Base-by-base conservation (phyloP, 2,329 filamentous ascomycete species). In the Aaosphaeria arxii region DNA sequence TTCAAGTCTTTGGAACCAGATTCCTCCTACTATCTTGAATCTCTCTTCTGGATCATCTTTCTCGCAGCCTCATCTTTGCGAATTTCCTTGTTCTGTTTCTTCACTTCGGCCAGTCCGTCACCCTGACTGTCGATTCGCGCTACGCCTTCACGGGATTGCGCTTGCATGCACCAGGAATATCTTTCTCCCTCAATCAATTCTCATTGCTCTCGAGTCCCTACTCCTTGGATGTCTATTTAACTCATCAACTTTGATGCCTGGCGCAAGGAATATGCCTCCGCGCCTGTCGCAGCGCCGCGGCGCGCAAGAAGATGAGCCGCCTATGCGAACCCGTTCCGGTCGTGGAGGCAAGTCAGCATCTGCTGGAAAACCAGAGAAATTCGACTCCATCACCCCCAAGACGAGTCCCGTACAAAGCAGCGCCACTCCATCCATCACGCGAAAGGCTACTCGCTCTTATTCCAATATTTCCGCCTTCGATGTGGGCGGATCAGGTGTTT, bases 401-500 rank as follows among this genome's bases (percentile, higher is more conserved):
- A 44, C 53, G 44, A 65, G 51, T 50, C 56, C 61, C 7, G 55
- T 53, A 40, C 60, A 58, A 45, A 48, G 57, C 49, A 66, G 44
- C 33, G 46, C 56, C 53, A 59, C 57, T 17, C 9, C 7, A 24
- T 57, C 52, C 13, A 38, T 62, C 33, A 59, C 63, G n/a, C 58
- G 63, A 32, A 70, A 69, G 40, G 60, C 63, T 1, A 70, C 68
- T 38, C 63, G 68, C 13, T 65, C 66, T 35, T 63, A 63, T 35
- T 70, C 66, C n/a, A 66, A 63, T 43, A 58, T 67, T 40, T 66
- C 67, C 30, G 50, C 54, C 33, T 50, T 60, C 24, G 61, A 63
- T 43, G 50, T 49, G 24, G 56, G 57, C 42, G 61, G 56, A 29
- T 52, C 54, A 24, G 58, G 62, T 33, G 55, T 69, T 24, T 62